phyloP scores from a whole-genome alignment of 768 basidiomycete species.

The Tylopilus sp. region DNA sequence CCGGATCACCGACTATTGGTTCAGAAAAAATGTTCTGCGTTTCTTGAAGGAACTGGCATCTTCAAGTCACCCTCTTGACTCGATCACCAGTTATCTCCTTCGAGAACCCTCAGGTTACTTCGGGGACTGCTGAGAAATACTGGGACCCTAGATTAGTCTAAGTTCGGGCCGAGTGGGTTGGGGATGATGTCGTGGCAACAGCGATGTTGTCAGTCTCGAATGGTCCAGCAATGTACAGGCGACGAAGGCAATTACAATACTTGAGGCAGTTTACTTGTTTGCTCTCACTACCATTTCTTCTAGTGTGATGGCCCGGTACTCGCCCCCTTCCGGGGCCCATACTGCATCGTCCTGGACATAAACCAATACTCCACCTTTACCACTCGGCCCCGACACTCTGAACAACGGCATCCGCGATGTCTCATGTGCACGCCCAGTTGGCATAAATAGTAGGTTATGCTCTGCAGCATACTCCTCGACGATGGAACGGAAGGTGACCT shows the following conservation, averaged over 20 bases:
- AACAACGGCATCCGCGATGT: conserved; percentile 86
- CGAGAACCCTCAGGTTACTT: too few species aligned
- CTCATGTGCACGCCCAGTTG: conserved; percentile 81
- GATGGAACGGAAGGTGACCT: conserved; percentile 90
- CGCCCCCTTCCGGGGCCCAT: conserved; percentile 70
- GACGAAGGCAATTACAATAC: background rate
- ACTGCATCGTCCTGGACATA: conserved; percentile 94
- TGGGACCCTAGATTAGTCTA: too few species aligned
- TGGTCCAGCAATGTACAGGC: background rate
- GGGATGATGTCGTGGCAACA: too few species aligned
- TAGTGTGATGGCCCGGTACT: conserved; percentile 74
- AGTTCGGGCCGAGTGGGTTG: too few species aligned
- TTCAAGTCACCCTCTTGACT: too few species aligned
- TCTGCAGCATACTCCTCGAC: conserved; percentile 87
- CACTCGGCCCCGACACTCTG: conserved; percentile 79
- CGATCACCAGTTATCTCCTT: too few species aligned
- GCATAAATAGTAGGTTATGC: conserved; percentile 87
- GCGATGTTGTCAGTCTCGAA: too few species aligned
- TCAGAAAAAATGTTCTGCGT: too few species aligned
- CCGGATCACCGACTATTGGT: too few species aligned
- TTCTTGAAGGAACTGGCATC: too few species aligned
- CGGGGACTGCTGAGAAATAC: too few species aligned
- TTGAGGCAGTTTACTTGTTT: conserved; percentile 22
- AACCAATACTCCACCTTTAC: conserved; percentile 81
- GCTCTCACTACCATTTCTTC: conserved; percentile 86